A percentile compares a stretch with the other conserved stretches of the same genome.
Evolutionary conservation across 192 early-diverging fungal species (phyloP).

Genomic region (Jimgerdemannia flammicorona): DNA sequence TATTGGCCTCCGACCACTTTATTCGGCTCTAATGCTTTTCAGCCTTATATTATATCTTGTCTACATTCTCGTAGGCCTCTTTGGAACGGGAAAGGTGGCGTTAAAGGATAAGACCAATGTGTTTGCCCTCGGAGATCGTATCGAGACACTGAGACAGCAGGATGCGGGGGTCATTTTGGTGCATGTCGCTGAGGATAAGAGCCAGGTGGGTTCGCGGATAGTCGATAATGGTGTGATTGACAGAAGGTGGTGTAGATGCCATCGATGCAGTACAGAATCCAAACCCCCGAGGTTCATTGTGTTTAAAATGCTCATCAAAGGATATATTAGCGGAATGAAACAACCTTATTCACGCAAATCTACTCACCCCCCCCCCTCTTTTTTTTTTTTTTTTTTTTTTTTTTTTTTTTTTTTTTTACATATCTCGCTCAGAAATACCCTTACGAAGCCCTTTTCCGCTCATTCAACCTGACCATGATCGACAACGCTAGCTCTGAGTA

Average conservation of each 20-base stretch:
- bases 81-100: conserved; percentile 61
- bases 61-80: conserved; percentile 41
- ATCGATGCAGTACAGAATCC: neutral
- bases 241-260: conserved; percentile 2
- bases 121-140: conserved; percentile 81
- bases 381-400: neutral
- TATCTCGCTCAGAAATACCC: conserved; percentile 56
- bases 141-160: conserved; percentile 65
- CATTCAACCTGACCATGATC: conserved; percentile 83
- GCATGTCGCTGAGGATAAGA: conserved; percentile 76
- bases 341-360: neutral
- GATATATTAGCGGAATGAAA: no score
- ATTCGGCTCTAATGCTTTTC: neutral
- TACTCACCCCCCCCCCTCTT: neutral
- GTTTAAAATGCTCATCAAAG: no score
- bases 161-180: conserved; percentile 87
- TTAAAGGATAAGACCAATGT: conserved; percentile 80
- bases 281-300: neutral
- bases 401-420: neutral
- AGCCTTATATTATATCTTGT: neutral
- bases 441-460: conserved; percentile 90
- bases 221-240: neutral
- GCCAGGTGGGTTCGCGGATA: conserved; percentile 38
- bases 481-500: conserved; percentile 97
- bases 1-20: no score